A percentile compares a stretch with the other conserved stretches of the same genome.
phyloP scores from a whole-genome alignment of 495 filamentous ascomycete genomes.

The Cercophora newfieldiana region DNA sequence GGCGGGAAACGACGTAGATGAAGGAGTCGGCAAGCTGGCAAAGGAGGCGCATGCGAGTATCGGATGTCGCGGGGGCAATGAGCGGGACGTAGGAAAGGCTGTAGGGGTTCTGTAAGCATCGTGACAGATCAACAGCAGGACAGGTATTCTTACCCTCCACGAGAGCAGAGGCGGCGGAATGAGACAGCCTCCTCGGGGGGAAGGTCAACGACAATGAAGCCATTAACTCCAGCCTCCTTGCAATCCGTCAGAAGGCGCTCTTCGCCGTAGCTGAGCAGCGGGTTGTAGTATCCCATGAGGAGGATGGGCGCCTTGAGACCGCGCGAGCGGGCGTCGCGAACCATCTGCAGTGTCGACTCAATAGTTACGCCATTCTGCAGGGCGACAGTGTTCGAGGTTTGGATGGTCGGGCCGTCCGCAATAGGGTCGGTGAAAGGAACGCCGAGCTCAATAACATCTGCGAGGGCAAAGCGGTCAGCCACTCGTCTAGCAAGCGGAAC shows the following conservation, averaged over 20 bases:
- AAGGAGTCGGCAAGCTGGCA: slow-evolving; percentile 98
- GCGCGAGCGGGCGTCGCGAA: slow-evolving; percentile 69
- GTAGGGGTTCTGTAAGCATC: not conserved
- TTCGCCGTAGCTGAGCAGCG: slow-evolving; percentile 88
- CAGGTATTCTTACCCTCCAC: slow-evolving; percentile 59
- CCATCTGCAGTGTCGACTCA: slow-evolving; percentile 71
- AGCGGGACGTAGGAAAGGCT: slow-evolving; percentile 90
- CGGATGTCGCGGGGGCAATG: slow-evolving; percentile 92
- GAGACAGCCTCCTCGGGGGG: slow-evolving; percentile 94
- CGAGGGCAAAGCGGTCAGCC: not conserved
- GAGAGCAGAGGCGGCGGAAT: slow-evolving; percentile 82
- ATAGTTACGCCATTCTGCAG: slow-evolving; percentile 87
- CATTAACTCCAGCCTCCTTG: slow-evolving; percentile 84
- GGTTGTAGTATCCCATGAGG: slow-evolving; percentile 99
- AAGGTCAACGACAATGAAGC: slow-evolving; percentile 96
- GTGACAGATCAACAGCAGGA: not conserved
- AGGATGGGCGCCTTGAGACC: slow-evolving; percentile 81
- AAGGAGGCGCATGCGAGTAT: slow-evolving; percentile 86
- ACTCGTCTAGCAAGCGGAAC: not conserved
- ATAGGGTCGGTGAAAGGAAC: slow-evolving; percentile 98
- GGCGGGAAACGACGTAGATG: slow-evolving; percentile 97
- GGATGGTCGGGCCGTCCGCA: slow-evolving; percentile 92
- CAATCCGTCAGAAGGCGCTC: slow-evolving; percentile 84
- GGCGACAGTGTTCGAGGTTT: slow-evolving; percentile 82
- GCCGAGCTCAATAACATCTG: slow-evolving; percentile 81